phyloP scores from a whole-genome alignment of 73 alveolate species.

The Paramecium caudatum region DNA sequence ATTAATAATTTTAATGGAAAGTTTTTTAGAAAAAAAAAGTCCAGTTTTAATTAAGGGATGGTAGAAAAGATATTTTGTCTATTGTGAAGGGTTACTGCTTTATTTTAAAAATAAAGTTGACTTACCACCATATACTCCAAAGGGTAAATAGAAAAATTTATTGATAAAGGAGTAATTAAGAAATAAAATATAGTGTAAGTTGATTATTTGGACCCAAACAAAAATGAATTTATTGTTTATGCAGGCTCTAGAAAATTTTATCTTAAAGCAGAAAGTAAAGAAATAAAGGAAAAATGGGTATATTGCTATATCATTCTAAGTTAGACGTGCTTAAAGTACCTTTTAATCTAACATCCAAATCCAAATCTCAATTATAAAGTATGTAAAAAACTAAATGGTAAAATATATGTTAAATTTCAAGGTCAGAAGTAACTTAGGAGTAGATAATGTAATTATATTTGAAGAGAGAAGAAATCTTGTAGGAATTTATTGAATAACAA shows the following conservation, averaged over 20 bases:
- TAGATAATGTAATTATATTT: slow-evolving; percentile 4
- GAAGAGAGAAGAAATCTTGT: slow-evolving; percentile 47
- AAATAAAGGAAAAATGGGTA: slow-evolving; percentile 65
- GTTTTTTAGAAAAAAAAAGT: slow-evolving; percentile 42
- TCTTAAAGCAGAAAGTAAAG: slow-evolving; percentile 41
- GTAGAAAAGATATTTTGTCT: slow-evolving; percentile 52
- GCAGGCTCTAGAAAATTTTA: not conserved
- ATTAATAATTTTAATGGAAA: not conserved
- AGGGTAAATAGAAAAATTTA: not conserved
- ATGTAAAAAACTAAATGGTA: slow-evolving; percentile 40
- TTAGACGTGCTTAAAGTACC: slow-evolving; percentile 48
- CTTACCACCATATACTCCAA: slow-evolving; percentile 57
- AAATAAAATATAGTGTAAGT: not conserved
- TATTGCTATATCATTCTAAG: not conserved
- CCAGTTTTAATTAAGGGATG: slow-evolving; percentile 33
- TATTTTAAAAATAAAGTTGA: slow-evolving; percentile 51
- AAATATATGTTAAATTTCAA: not conserved
- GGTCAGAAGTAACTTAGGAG: not conserved
- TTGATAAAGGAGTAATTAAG: not conserved
- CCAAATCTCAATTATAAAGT: not conserved
- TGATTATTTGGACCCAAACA: slow-evolving; percentile 63
- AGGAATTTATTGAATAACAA: not conserved
- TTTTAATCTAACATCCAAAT: slow-evolving; percentile 6
- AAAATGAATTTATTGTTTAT: slow-evolving; percentile 28
- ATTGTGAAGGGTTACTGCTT: not conserved